A percentile compares a stretch with the other conserved stretches of the same genome.
Evolutionary conservation across 2,329 filamentous ascomycete species (phyloP).

Genomic region (Leptographium flavum): DNA sequence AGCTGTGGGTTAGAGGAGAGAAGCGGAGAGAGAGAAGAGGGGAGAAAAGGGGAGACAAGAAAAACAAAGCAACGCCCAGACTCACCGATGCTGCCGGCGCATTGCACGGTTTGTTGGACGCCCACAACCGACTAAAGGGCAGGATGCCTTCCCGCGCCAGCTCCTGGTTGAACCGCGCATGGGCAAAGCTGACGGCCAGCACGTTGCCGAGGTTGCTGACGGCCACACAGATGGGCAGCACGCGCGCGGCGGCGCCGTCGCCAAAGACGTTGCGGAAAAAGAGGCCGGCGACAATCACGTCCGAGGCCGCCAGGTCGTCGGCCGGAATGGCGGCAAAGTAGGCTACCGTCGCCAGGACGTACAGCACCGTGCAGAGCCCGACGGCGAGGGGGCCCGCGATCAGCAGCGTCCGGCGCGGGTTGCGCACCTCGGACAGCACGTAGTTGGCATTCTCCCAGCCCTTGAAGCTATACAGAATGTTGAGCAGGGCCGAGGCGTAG

Average conservation of each 20-base stretch:
- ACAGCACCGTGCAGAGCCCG: conserved; percentile 34
- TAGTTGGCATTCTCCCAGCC: conserved; percentile 41
- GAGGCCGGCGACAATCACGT: conserved; percentile 37
- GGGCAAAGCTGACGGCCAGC: conserved; percentile 33
- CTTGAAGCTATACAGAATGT: conserved; percentile 40
- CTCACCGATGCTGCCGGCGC: neutral
- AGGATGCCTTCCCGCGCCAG: conserved; percentile 56
- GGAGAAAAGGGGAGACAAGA: neutral
- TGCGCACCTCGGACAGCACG: conserved; percentile 39
- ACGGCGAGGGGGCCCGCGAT: conserved; percentile 40
- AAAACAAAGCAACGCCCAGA: neutral
- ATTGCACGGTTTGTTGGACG: conserved; percentile 24
- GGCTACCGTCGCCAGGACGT: conserved; percentile 41
- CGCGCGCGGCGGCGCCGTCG: conserved; percentile 26
- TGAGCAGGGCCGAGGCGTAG: conserved; percentile 35
- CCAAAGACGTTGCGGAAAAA: conserved; percentile 43
- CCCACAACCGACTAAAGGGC: conserved; percentile 53
- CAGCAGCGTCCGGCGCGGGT: conserved; percentile 40
- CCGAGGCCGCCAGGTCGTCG: conserved; percentile 36
- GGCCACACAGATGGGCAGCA: conserved; percentile 21
- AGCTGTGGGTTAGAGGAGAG: neutral
- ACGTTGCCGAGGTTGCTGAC: conserved; percentile 2
- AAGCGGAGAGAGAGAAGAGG: neutral
- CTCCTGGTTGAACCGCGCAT: conserved; percentile 47
- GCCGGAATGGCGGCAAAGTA: conserved; percentile 44